Percentiles rank a stretch among this genome's conserved stretches.
These are phyloP conservation scores for Catharanthus roseus DNA, from an alignment of 257 asterid species.

Conservation along the genomic window DNA sequence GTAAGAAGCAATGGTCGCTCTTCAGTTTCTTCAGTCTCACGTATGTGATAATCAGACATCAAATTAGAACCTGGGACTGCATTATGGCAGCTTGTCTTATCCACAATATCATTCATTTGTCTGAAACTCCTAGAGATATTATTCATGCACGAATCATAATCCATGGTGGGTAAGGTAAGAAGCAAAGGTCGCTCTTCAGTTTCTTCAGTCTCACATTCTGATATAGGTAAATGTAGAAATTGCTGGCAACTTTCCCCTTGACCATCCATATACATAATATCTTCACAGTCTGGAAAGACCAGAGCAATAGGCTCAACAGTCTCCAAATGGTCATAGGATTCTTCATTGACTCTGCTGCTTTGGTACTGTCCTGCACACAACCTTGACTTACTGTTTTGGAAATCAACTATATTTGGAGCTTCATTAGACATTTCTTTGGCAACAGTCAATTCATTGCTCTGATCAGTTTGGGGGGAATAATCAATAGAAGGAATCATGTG, in stretches of 20 bases:
- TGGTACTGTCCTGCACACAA: slow-evolving; percentile 22
- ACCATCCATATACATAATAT: slow-evolving; percentile 22
- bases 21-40: slow-evolving; percentile 17
- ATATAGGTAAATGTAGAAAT: slow-evolving; percentile 26
- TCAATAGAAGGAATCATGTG: slow-evolving; percentile 17
- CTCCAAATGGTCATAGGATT: slow-evolving; percentile 38
- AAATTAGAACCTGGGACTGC: slow-evolving; percentile 27
- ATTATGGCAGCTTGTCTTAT: slow-evolving; percentile 20
- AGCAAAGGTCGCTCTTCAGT: slow-evolving; percentile 16
- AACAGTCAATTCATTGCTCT: slow-evolving; percentile 3
- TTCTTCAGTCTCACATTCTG: slow-evolving; percentile 22
- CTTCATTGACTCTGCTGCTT: slow-evolving; percentile 34
- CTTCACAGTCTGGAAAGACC: slow-evolving; percentile 23
- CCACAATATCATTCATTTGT: slow-evolving; percentile 22
- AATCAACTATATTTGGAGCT: slow-evolving; percentile 7
- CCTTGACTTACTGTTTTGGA: slow-evolving; percentile 14
- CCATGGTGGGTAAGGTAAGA: slow-evolving; percentile 18
- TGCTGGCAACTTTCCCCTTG: slow-evolving; percentile 22
- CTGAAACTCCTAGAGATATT: slow-evolving; percentile 24
- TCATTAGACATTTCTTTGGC: slow-evolving; percentile 7
- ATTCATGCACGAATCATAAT: slow-evolving; percentile 25
- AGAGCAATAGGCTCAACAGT: slow-evolving; percentile 25
- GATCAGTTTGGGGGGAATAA: slow-evolving; percentile 9
- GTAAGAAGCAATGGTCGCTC: slow-evolving; percentile 13
- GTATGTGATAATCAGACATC: slow-evolving; percentile 18